Conservation (phyloP, 495 filamentous ascomycete species). For the Podospora conica region DNA sequence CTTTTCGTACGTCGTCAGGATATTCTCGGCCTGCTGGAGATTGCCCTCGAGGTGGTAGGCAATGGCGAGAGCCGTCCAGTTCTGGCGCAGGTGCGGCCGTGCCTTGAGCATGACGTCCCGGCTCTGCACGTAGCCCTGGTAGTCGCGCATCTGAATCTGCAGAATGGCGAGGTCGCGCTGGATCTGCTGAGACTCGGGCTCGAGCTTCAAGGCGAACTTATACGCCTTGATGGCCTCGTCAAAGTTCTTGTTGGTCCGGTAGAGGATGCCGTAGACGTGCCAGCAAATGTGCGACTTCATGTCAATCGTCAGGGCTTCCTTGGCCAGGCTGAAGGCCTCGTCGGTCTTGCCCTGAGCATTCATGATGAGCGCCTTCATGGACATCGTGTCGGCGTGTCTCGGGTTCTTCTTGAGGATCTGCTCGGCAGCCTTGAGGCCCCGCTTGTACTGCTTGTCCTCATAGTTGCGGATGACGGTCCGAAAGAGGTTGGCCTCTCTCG, state of each 20-base stretch:
- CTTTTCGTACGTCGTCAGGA: conserved; percentile 85
- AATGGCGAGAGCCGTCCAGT: conserved; percentile 93
- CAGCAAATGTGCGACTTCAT: conserved; percentile 99
- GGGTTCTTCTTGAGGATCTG: conserved; percentile 91
- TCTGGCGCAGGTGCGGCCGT: conserved; percentile 70
- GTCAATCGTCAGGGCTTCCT: conserved; percentile 82
- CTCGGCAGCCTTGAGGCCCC: conserved; percentile 87
- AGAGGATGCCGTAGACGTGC: conserved; percentile 98
- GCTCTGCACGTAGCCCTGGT: conserved; percentile 85
- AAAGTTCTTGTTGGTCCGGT: conserved; percentile 89
- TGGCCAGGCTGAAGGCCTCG: conserved; percentile 89
- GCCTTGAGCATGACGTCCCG: conserved; percentile 76
- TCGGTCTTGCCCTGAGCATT: conserved; percentile 84
- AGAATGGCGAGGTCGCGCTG: conserved; percentile 88
- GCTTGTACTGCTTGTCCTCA: conserved; percentile 98
- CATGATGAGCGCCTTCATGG: conserved; percentile 97
- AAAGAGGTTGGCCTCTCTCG: conserved; percentile 92
- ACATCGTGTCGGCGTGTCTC: conserved; percentile 95
- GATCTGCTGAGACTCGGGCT: conserved; percentile 90
- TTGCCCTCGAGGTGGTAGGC: conserved; percentile 87
- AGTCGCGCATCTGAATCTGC: conserved; percentile 96
- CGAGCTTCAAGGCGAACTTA: conserved; percentile 83
- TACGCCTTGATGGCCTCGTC: conserved; percentile 99
- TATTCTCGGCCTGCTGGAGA: conserved; percentile 78
- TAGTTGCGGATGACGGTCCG: conserved; percentile 89